phyloP scores from a whole-genome alignment of 2,329 filamentous ascomycete species.

The Bimuria novae-zelandiae region DNA sequence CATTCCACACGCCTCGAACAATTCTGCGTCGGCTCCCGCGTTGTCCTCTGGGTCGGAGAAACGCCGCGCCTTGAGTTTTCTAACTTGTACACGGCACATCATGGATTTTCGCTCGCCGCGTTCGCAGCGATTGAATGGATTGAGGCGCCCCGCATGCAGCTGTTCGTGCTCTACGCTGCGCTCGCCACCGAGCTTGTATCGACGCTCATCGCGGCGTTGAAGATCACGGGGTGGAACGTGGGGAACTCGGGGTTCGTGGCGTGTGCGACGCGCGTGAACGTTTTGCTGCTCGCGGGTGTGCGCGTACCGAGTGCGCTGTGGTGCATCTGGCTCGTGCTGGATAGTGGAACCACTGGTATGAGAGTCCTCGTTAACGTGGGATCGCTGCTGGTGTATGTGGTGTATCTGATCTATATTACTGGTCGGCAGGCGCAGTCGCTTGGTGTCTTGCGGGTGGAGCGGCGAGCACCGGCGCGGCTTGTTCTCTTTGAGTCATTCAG shows the following conservation, averaged over 20 bases:
- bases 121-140: neutral
- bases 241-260: neutral
- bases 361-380: neutral
- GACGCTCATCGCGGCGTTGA: neutral
- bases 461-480: no score
- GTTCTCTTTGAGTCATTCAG: no score
- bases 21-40: neutral
- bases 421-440: neutral
- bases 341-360: neutral
- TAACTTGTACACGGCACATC: neutral
- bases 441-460: neutral
- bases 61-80: neutral
- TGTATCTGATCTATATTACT: neutral
- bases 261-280: neutral
- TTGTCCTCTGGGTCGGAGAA: neutral
- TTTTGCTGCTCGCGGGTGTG: neutral
- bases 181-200: neutral
- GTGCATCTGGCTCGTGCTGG: neutral
- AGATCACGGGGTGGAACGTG: neutral
- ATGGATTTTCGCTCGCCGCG: neutral
- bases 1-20: neutral
- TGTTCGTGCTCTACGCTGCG: neutral
- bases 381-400: neutral
- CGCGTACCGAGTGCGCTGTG: neutral
- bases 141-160: neutral